Conservation (phyloP, 2,329 filamentous ascomycete genomes). For the Claviceps arundinis region DNA sequence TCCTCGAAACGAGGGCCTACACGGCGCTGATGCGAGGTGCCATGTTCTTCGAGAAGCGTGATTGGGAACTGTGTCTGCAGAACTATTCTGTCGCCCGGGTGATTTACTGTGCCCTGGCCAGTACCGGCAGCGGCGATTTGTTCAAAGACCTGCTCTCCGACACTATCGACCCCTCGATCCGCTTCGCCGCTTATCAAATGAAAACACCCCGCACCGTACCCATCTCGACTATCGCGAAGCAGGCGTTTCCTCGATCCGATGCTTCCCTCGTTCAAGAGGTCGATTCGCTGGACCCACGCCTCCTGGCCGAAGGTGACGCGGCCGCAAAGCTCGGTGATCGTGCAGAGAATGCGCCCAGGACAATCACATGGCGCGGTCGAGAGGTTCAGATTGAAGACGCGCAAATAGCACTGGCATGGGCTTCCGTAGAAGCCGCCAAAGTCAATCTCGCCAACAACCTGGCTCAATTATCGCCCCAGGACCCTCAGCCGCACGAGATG, state of each 20-base stretch:
- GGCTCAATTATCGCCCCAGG: slow-evolving; percentile 20
- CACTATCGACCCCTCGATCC: slow-evolving; percentile 83
- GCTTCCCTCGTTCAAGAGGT: slow-evolving; percentile 50
- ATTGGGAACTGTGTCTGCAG: slow-evolving; percentile 66
- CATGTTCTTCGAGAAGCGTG: slow-evolving; percentile 73
- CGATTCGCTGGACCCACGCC: slow-evolving; percentile 54
- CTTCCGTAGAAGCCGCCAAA: slow-evolving; percentile 47
- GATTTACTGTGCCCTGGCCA: slow-evolving; percentile 66
- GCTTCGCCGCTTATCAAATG: slow-evolving; percentile 87
- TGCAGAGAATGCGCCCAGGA: slow-evolving; percentile 50
- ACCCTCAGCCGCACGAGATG: slow-evolving; percentile 47
- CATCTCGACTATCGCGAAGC: slow-evolving; percentile 63
- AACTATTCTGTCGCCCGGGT: slow-evolving; percentile 66
- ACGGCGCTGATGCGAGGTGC: slow-evolving; percentile 62
- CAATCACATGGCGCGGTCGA: slow-evolving; percentile 73
- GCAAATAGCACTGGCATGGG: slow-evolving; percentile 74
- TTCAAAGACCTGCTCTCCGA: slow-evolving; percentile 77
- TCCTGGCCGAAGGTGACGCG: slow-evolving; percentile 42
- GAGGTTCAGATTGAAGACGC: slow-evolving; percentile 87
- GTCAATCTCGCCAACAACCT: slow-evolving; percentile 35
- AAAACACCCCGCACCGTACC: slow-evolving; percentile 77
- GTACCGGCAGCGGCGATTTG: slow-evolving; percentile 49
- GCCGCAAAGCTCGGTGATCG: slow-evolving; percentile 36
- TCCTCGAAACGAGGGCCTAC: slow-evolving; percentile 81
- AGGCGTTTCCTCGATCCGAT: slow-evolving; percentile 60